Evolutionary conservation across 805 yeast species (phyloP).

Genomic region (Tanozyma kutaoensis): DNA sequence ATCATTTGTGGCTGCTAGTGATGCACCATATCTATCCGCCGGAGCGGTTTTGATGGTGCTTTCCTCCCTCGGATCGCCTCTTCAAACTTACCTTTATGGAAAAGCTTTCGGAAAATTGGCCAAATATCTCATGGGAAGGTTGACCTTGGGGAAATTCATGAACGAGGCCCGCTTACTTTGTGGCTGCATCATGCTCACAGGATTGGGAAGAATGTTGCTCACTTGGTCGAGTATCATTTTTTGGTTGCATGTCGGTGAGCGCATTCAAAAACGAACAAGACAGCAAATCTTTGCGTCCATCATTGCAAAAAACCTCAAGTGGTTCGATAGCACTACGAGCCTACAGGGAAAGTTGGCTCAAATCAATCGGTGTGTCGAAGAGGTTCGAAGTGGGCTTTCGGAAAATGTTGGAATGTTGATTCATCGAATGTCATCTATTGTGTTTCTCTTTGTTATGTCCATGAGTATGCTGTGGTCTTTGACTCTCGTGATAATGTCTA

Average conservation of each 20-base stretch:
- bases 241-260: conserved; percentile 67
- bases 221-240: conserved; percentile 40
- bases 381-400: conserved; percentile 51
- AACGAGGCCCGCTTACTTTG: conserved; percentile 12
- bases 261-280: conserved; percentile 49
- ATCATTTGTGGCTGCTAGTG: conserved; percentile 12
- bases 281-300: conserved; percentile 27
- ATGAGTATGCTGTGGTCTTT: conserved; percentile 76
- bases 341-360: conserved; percentile 54
- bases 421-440: conserved; percentile 38
- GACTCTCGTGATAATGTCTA: conserved; percentile 63
- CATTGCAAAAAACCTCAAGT: conserved; percentile 32
- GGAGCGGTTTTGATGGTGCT: conserved; percentile 27
- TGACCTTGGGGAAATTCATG: conserved; percentile 9
- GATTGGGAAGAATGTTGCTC: conserved; percentile 15
- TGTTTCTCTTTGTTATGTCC: conserved; percentile 48
- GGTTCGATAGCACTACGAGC: conserved; percentile 50
- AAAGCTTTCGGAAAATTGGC: conserved; percentile 33
- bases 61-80: conserved; percentile 47
- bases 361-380: conserved; percentile 62
- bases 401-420: conserved; percentile 49
- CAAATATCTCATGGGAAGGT: conserved; percentile 15
- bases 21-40: conserved; percentile 6
- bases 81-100: conserved; percentile 55
- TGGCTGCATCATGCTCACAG: conserved; percentile 19